Evolutionary conservation across 305 asterid species (phyloP), one percentile per base, ranked within the genome.

Genomic region (Fraxinus ornus): DNA sequence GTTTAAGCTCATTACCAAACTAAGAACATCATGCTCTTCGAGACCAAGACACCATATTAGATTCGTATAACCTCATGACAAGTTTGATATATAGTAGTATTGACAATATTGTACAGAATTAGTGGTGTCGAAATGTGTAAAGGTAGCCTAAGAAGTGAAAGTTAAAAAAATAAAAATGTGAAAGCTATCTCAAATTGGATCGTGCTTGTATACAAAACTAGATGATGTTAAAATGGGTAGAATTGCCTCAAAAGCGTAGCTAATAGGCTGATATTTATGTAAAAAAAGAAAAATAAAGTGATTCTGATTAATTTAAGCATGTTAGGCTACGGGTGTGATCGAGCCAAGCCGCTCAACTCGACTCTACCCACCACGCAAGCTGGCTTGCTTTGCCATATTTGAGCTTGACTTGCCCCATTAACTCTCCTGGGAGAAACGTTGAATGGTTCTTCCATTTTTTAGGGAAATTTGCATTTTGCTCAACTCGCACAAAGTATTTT

Each of bases 21-120:
- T 62, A 32, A 74, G 84, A 55, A 80, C 72, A 55, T 80, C 76
- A 52, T 87, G 70, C 84, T 78, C 64, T 57, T 47, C 33, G 13
- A 0, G 13, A 60, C 71, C 52, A 49, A 79, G 78, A 79, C 75
- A 26, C 64, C 70, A 33, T 28, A 35, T 52, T 24, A 10, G 73
- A 64, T 57, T 57, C 13, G 9, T 57, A 57, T 21, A 57, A 19
- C 4, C 68, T 19, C 28, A 0, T 57, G 13, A 19, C 4, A 19
- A 57, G 68, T 24, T 24, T 24, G 26, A 24, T 24, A 24, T 24
- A 24, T 24, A 24, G 3, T 6, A 19, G 28, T 57, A 8, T 64
- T 24, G 32, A 24, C 15, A 24, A 0, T 62, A 8, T 22, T 21
- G 30, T 22, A 22, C 32, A 62, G 10, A 22, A 21, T 22, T 22